Percentiles rank a stretch among this genome's conserved stretches.
Conservation (phyloP, 768 basidiomycete genomes). For the Lentinula edodes region DNA sequence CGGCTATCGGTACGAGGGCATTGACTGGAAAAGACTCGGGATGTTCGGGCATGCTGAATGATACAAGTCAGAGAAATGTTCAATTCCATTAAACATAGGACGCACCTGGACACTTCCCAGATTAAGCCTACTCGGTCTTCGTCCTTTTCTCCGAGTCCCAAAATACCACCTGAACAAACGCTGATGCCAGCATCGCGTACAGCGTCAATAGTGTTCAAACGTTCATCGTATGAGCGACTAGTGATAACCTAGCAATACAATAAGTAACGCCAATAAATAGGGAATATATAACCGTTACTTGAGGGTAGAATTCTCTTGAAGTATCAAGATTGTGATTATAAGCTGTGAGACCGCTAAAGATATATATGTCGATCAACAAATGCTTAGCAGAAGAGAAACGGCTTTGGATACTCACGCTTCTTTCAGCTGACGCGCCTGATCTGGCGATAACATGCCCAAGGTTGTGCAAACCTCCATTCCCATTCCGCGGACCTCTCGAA, state of each 20-base stretch:
- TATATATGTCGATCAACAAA: slow-evolving; percentile 3
- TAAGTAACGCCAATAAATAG: neutral
- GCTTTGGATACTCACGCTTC: slow-evolving; percentile 60
- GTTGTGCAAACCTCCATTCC: slow-evolving; percentile 99
- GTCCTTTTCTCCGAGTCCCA: slow-evolving; percentile 91
- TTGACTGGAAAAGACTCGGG: slow-evolving; percentile 99
- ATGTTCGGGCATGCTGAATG: slow-evolving; percentile 80
- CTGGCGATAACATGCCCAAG: slow-evolving; percentile 92
- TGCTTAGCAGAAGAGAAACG: slow-evolving; percentile 5
- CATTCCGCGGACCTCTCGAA: slow-evolving; percentile 84
- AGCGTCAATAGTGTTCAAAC: slow-evolving; percentile 81
- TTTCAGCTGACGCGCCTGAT: slow-evolving; percentile 88
- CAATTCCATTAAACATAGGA: slow-evolving; percentile 10
- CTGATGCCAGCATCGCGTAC: slow-evolving; percentile 95
- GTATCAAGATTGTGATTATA: slow-evolving; percentile 99
- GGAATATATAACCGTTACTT: slow-evolving; percentile 34
- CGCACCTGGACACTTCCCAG: slow-evolving; percentile 86
- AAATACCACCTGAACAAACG: slow-evolving; percentile 94
- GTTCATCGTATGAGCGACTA: slow-evolving; percentile 90
- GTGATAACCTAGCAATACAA: slow-evolving; percentile 73
- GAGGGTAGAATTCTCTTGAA: slow-evolving; percentile 92
- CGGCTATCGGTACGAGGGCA: slow-evolving; percentile 91
- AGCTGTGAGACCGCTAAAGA: slow-evolving; percentile 78
- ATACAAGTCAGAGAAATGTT: slow-evolving; percentile 2
- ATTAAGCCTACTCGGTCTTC: slow-evolving; percentile 89